Percentiles rank a stretch among this genome's conserved stretches.
Evolutionary conservation across 2,329 filamentous ascomycete genomes (phyloP).

Genomic region (Phialophora verrucosa): DNA sequence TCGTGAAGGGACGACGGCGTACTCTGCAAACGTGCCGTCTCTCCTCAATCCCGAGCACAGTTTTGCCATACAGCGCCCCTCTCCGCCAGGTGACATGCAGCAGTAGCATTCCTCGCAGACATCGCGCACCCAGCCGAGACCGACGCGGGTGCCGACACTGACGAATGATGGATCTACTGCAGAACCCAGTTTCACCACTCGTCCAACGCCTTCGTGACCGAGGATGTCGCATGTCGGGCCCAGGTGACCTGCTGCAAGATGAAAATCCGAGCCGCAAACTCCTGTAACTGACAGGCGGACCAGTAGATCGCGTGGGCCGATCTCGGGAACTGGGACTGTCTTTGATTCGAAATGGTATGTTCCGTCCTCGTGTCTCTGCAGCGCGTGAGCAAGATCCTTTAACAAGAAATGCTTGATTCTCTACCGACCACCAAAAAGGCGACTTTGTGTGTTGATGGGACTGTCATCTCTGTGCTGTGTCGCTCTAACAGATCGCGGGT

Average conservation of each 20-base stretch:
- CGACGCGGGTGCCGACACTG: slow-evolving; percentile 42
- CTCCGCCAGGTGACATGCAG: slow-evolving; percentile 41
- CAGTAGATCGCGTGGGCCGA: slow-evolving; percentile 56
- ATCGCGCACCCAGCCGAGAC: slow-evolving; percentile 51
- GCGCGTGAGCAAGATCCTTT: neutral
- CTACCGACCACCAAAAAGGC: slow-evolving; percentile 24
- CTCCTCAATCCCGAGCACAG: slow-evolving; percentile 27
- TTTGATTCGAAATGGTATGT: slow-evolving; percentile 26
- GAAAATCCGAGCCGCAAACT: slow-evolving; percentile 64
- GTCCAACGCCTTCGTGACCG: slow-evolving; percentile 56
- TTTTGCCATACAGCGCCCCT: slow-evolving; percentile 26
- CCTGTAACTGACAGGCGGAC: slow-evolving; percentile 63
- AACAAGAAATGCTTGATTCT: neutral
- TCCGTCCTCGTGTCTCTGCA: slow-evolving; percentile 22
- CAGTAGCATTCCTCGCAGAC: slow-evolving; percentile 45
- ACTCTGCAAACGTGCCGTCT: slow-evolving; percentile 52
- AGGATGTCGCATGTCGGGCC: slow-evolving; percentile 51
- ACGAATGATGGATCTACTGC: slow-evolving; percentile 40
- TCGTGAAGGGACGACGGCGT: slow-evolving; percentile 46
- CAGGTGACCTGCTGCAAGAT: slow-evolving; percentile 53
- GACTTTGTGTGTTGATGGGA: slow-evolving; percentile 24
- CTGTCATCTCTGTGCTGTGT: slow-evolving; percentile 12
- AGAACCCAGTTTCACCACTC: slow-evolving; percentile 47
- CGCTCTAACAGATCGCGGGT: neutral
- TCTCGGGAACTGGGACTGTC: slow-evolving; percentile 39